These are phyloP conservation scores for Pestalotiopsis fici DNA, from an alignment of 2,329 filamentous ascomycete species.

Conservation along the genomic window DNA sequence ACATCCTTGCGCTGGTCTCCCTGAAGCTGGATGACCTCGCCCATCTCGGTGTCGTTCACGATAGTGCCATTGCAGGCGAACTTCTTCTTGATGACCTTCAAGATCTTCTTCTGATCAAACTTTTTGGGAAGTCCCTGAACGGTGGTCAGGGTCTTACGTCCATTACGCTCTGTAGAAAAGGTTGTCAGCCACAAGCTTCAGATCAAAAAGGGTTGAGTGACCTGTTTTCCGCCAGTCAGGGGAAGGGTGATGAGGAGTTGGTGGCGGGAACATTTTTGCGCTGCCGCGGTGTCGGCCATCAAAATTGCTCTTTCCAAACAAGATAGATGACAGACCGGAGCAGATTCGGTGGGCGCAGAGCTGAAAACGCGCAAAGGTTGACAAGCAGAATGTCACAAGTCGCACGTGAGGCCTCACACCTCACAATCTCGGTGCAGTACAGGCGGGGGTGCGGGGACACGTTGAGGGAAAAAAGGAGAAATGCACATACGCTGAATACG, in stretches of 20 bases:
- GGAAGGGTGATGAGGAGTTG: too few species aligned
- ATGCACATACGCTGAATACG: constrained; percentile 89
- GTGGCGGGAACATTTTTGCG: not conserved
- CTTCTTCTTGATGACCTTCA: constrained; percentile 99
- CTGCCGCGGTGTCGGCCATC: not conserved
- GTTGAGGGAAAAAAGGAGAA: constrained; percentile 4
- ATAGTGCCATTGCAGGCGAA: constrained; percentile 99
- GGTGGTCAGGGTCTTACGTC: constrained; percentile 99
- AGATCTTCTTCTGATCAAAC: constrained; percentile 99
- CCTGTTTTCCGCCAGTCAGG: not conserved
- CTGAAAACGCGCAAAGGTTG: not conserved
- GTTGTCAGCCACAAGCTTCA: not conserved
- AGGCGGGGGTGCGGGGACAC: not conserved
- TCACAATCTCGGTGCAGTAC: not conserved
- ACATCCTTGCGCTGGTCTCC: constrained; percentile 99
- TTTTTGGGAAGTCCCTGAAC: constrained; percentile 99
- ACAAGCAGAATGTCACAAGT: not conserved
- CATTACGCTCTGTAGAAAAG: constrained; percentile 86
- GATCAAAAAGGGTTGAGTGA: not conserved
- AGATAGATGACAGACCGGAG: not conserved
- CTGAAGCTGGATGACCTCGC: constrained; percentile 99
- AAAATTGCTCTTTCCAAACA: not conserved
- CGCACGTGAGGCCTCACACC: constrained; percentile 4
- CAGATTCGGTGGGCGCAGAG: not conserved
- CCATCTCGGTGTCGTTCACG: constrained; percentile 93